Conservation (phyloP, 805 yeast genomes). For the Saccharomycopsis lassenensis region DNA sequence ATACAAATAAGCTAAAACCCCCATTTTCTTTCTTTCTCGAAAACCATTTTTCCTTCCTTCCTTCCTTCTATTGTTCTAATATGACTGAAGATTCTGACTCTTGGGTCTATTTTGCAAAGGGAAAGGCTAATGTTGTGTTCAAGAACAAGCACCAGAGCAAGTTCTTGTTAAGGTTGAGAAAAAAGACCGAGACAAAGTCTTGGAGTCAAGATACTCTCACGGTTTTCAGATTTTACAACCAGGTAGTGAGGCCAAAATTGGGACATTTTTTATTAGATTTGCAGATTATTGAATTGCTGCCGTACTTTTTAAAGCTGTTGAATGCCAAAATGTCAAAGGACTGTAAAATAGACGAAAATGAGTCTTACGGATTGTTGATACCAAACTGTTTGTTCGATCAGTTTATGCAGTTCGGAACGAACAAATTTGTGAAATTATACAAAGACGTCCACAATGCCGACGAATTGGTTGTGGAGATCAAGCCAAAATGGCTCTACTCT, state of each 20-base stretch:
- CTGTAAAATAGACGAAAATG: slow-evolving; percentile 26
- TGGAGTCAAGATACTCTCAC: no score
- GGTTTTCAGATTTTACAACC: slow-evolving; percentile 26
- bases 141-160: slow-evolving; percentile 25
- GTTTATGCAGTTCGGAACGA: slow-evolving; percentile 23
- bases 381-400: slow-evolving; percentile 30
- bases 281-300: no score
- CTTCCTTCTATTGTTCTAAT: no score
- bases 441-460: slow-evolving; percentile 20
- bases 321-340: no score
- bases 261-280: no score
- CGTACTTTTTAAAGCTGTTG: no score
- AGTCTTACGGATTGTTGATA: slow-evolving; percentile 30
- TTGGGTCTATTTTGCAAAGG: slow-evolving; percentile 39
- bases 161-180: slow-evolving; percentile 25
- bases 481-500: slow-evolving; percentile 49
- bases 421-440: slow-evolving; percentile 28
- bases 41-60: no score
- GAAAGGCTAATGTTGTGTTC: slow-evolving; percentile 38
- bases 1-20: no score
- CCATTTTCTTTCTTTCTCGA: no score
- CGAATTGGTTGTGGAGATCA: slow-evolving; percentile 34
- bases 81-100: no score
- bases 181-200: no score
- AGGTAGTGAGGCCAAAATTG: slow-evolving; percentile 23